Conservation (phyloP, 805 yeast genomes). For the Metschnikowia amazonensis region DNA sequence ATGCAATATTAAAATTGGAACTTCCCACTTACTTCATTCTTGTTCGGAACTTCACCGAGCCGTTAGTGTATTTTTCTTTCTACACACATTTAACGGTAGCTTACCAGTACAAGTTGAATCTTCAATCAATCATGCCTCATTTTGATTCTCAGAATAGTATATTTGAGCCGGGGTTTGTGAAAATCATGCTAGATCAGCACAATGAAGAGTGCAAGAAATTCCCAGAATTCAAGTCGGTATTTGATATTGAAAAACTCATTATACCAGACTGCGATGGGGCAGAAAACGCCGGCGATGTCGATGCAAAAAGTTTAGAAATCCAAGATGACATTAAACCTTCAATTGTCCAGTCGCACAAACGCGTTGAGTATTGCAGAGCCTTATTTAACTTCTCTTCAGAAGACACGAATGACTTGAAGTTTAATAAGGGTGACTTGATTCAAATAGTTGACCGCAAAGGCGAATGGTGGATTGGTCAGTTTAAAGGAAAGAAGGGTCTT, state of each 20-base stretch:
- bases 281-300: not conserved
- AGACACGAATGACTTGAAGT: constrained; percentile 40
- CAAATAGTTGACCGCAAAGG: constrained; percentile 29
- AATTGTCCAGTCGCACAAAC: not conserved
- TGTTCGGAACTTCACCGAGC: constrained; percentile 27
- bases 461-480: constrained; percentile 38
- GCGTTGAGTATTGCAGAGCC: constrained; percentile 32
- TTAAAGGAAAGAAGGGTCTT: constrained; percentile 25
- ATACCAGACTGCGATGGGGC: not conserved
- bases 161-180: not conserved
- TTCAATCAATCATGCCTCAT: constrained; percentile 18
- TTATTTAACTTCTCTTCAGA: constrained; percentile 36
- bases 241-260: not conserved
- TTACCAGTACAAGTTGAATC: constrained; percentile 27
- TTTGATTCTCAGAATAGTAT: constrained; percentile 11
- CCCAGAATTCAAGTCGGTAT: not conserved
- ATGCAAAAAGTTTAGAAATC: not conserved
- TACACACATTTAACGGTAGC: constrained; percentile 34
- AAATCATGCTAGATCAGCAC: not conserved
- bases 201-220: not conserved
- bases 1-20: constrained; percentile 41
- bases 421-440: constrained; percentile 43
- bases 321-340: not conserved
- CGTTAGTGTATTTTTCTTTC: constrained; percentile 31
- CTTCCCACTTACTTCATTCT: constrained; percentile 42